Percentiles rank a stretch among this genome's conserved stretches.
phyloP scores from a whole-genome alignment of 768 basidiomycete genomes.

The Hygrophoropsis aurantiaca region DNA sequence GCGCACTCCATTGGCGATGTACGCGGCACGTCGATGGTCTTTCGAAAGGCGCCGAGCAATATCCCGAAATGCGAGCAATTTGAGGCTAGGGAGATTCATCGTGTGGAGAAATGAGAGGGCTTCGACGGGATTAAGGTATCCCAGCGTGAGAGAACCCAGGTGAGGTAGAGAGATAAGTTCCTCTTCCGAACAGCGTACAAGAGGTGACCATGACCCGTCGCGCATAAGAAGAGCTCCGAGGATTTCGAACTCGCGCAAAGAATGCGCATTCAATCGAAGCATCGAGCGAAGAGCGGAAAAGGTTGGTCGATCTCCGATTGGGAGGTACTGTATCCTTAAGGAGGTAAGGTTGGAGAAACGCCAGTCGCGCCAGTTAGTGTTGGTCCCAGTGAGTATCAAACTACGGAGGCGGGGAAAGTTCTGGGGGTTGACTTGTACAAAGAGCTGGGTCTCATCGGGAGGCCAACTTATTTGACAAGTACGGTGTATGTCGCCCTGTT shows the following conservation, averaged over 20 bases:
- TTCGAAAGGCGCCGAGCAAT: background rate
- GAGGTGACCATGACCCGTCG: too few species aligned
- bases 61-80: conserved; percentile 3
- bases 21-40: background rate
- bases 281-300: background rate
- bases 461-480: too few species aligned
- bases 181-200: background rate
- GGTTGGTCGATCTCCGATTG: background rate
- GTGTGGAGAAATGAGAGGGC: background rate
- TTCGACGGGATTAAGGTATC: conserved; percentile 5
- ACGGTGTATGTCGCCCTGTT: background rate
- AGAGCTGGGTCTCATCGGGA: background rate
- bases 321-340: conserved; percentile 5
- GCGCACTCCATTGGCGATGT: background rate
- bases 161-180: background rate
- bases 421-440: too few species aligned
- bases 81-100: conserved; percentile 4
- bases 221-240: conserved; percentile 1
- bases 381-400: background rate
- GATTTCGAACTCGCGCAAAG: conserved; percentile 7
- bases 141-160: conserved; percentile 3
- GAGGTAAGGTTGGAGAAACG: conserved; percentile 5
- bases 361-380: conserved; percentile 6
- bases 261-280: background rate
- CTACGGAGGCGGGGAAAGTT: background rate